A percentile compares a stretch with the other conserved stretches of the same genome.
These are phyloP conservation scores for Epichloe gansuensis DNA, from an alignment of 2,329 filamentous ascomycete species.

Conservation along the genomic window DNA sequence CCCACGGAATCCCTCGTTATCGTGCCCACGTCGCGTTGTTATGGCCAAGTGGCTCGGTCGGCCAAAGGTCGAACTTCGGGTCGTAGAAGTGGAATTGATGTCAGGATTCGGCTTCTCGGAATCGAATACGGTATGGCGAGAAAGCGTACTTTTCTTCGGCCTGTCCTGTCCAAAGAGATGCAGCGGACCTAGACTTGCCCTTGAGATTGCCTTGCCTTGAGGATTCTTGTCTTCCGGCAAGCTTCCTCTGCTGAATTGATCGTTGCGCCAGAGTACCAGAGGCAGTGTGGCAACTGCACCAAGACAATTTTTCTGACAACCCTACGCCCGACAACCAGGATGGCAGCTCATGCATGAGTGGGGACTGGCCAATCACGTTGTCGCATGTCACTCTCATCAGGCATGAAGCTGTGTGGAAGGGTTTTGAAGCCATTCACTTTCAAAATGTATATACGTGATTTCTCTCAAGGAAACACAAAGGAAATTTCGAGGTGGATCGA, in stretches of 20 bases:
- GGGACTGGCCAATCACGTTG: background rate
- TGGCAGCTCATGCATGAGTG: background rate
- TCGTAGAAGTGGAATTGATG: too few species aligned
- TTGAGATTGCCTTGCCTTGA: background rate
- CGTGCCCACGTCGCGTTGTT: background rate
- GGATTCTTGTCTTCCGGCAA: background rate
- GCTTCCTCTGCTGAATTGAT: too few species aligned
- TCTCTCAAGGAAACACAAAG: too few species aligned
- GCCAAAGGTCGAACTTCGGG: too few species aligned
- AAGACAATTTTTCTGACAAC: background rate
- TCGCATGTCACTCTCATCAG: background rate
- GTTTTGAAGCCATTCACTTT: too few species aligned
- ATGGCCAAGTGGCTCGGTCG: too few species aligned
- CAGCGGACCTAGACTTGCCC: background rate
- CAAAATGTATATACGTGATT: too few species aligned
- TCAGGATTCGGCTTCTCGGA: too few species aligned
- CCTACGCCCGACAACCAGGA: background rate
- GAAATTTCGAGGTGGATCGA: too few species aligned
- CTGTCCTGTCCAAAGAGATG: background rate
- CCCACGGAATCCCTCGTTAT: background rate
- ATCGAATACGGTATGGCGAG: too few species aligned
- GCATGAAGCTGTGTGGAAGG: background rate
- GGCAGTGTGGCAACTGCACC: background rate
- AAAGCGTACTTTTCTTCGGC: background rate
- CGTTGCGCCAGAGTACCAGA: background rate